phyloP scores from a whole-genome alignment of 257 asterid species.

The Nicotiana tabacum region DNA sequence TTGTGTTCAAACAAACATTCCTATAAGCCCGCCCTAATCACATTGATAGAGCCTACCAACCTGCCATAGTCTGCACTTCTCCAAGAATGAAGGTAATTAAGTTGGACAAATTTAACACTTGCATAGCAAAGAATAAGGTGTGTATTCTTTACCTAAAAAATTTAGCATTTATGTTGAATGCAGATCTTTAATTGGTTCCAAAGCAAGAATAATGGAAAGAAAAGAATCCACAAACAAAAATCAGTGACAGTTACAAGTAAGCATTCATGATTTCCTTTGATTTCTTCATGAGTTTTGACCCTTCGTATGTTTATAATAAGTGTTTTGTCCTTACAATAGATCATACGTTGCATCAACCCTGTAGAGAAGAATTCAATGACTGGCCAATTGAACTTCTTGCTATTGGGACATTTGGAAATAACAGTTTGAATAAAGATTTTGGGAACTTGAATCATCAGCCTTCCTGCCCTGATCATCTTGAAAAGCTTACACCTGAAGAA shows the following conservation, averaged over 20 bases:
- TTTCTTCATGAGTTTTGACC: neutral
- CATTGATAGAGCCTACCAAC: neutral
- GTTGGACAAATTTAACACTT: neutral
- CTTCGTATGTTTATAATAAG: neutral
- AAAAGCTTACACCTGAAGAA: slow-evolving; percentile 21
- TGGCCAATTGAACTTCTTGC: slow-evolving; percentile 70
- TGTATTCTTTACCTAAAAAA: neutral
- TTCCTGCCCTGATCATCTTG: neutral
- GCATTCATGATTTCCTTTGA: slow-evolving; percentile 1
- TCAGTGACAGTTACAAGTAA: slow-evolving; percentile 29
- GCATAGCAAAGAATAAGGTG: neutral
- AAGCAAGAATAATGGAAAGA: slow-evolving; percentile 38
- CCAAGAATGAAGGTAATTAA: slow-evolving; percentile 50
- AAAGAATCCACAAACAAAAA: slow-evolving; percentile 16
- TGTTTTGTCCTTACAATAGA: slow-evolving; percentile 9
- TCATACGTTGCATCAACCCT: slow-evolving; percentile 15
- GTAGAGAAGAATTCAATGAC: slow-evolving; percentile 59
- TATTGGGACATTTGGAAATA: slow-evolving; percentile 75
- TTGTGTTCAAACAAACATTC: slow-evolving; percentile 11
- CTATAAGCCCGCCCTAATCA: slow-evolving; percentile 12
- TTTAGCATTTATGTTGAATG: slow-evolving; percentile 1
- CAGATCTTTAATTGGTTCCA: slow-evolving; percentile 78
- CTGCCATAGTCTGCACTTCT: neutral
- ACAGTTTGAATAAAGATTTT: slow-evolving; percentile 17
- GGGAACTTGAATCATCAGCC: slow-evolving; percentile 9